phyloP scores from a whole-genome alignment of 257 asterid genomes.

The Solanum phureja region DNA sequence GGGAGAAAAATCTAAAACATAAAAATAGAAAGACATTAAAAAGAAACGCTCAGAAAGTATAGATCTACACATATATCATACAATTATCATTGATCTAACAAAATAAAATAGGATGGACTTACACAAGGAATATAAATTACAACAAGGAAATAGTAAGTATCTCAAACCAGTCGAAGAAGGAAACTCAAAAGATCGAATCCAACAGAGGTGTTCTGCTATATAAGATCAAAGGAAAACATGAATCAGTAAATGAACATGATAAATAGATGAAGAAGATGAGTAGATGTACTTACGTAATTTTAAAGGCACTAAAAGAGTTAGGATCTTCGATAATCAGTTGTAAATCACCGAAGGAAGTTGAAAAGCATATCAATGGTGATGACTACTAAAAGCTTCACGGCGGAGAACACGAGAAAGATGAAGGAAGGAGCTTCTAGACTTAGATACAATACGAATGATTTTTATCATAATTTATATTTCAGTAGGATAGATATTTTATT shows the following conservation, averaged over 20 bases:
- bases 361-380: background rate
- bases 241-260: background rate
- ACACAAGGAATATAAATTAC: background rate
- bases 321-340: background rate
- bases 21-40: background rate
- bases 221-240: background rate
- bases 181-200: background rate
- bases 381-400: background rate
- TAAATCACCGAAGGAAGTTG: background rate
- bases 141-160: background rate
- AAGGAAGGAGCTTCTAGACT: background rate
- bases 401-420: background rate
- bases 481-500: background rate
- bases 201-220: background rate
- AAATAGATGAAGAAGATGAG: background rate
- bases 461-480: background rate
- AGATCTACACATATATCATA: background rate
- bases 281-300: background rate
- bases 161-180: background rate
- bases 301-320: background rate
- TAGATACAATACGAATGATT: background rate
- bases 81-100: background rate
- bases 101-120: background rate
- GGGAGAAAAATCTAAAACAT: background rate
- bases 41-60: background rate